Evolutionary conservation across 164 flowering plant species (phyloP).

Genomic region (Magnolia sinica): DNA sequence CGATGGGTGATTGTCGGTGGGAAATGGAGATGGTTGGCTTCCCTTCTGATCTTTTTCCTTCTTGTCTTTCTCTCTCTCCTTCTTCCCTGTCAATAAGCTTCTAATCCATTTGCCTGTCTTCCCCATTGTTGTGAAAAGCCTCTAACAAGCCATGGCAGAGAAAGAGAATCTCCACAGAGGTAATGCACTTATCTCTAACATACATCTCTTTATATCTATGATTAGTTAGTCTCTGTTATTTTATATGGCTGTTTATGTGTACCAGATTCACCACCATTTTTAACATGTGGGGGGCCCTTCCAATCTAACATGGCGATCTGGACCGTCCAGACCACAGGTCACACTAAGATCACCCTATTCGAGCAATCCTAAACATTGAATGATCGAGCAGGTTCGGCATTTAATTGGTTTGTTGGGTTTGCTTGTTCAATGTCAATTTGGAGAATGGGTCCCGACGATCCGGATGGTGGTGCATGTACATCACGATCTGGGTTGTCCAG

Average conservation of each 20-base stretch:
- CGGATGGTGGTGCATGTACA: too few relatives aligned
- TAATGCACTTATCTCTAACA: not conserved
- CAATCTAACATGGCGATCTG: not conserved
- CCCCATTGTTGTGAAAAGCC: conserved; percentile 41
- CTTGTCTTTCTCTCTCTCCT: conserved; percentile 35
- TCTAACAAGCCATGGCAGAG: not conserved
- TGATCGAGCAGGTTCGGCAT: too few relatives aligned
- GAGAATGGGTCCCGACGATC: too few relatives aligned
- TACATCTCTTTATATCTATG: not conserved
- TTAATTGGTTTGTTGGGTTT: too few relatives aligned
- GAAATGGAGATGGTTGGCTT: conserved; percentile 15
- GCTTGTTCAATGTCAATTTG: too few relatives aligned
- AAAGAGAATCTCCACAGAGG: not conserved
- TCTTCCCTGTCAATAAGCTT: conserved; percentile 54
- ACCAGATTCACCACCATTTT: not conserved
- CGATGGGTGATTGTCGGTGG: conserved; percentile 25
- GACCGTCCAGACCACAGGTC: not conserved
- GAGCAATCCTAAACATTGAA: too few relatives aligned
- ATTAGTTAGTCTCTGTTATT: not conserved
- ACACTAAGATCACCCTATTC: not conserved
- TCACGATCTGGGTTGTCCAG: not conserved
- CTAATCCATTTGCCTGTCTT: conserved; percentile 68
- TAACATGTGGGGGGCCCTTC: too few relatives aligned
- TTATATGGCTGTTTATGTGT: not conserved
- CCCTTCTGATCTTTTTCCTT: conserved; percentile 17